phyloP scores from a whole-genome alignment of 495 filamentous ascomycete genomes.

The Lasiosphaeriaceae sp. region DNA sequence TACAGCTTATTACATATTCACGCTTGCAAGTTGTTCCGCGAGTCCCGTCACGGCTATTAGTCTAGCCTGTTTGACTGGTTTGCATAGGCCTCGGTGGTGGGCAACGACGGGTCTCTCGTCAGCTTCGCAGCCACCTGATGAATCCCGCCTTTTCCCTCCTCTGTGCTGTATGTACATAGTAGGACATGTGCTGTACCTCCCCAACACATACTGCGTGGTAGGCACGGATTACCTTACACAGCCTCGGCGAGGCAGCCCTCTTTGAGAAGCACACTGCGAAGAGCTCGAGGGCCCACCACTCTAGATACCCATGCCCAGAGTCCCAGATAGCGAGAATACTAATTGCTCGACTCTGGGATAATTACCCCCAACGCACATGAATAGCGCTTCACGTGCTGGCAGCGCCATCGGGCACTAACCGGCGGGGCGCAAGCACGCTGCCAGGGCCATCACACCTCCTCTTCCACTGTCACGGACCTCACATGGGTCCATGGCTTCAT shows the following conservation, averaged over 20 bases:
- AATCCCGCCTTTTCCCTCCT: neutral
- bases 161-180: too few relatives aligned
- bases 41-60: neutral
- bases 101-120: constrained; percentile 8
- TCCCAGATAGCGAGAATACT: too few relatives aligned
- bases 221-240: too few relatives aligned
- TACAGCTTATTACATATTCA: too few relatives aligned
- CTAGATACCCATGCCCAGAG: too few relatives aligned
- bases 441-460: constrained; percentile 10
- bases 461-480: neutral
- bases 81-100: neutral
- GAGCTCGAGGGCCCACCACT: too few relatives aligned
- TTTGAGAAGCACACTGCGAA: too few relatives aligned
- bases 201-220: too few relatives aligned
- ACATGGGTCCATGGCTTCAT: constrained; percentile 3
- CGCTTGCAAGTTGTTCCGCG: neutral
- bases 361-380: neutral
- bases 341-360: neutral
- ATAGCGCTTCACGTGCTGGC: constrained; percentile 23
- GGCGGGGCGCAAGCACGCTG: constrained; percentile 2
- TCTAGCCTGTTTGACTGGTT: constrained; percentile 1
- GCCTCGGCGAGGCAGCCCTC: too few relatives aligned
- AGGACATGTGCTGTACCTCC: too few relatives aligned
- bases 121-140: constrained; percentile 6
- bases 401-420: constrained; percentile 14